These are phyloP conservation scores for Prunella vulgaris DNA, from an alignment of 257 asterid species.

Conservation along the genomic window DNA sequence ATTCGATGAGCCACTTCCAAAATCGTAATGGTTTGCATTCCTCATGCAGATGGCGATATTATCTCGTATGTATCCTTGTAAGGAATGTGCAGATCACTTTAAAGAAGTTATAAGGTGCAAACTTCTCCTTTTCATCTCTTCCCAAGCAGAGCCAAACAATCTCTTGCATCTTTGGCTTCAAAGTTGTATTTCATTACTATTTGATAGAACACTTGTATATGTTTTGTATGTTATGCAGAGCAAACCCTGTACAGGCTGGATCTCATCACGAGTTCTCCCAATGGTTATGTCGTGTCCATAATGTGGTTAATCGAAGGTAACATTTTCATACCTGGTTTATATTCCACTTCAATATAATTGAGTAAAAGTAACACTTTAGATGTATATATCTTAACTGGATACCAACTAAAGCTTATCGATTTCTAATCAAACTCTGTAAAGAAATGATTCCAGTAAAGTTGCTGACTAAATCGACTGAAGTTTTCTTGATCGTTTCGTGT, in stretches of 20 bases:
- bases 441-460: not conserved
- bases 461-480: not conserved
- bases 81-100: constrained; percentile 97
- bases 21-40: constrained; percentile 17
- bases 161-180: not conserved
- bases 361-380: not conserved
- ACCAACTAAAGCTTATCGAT: not conserved
- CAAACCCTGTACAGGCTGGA: constrained; percentile 75
- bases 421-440: not conserved
- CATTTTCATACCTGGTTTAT: not conserved
- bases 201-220: not conserved
- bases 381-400: not conserved
- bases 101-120: constrained; percentile 76
- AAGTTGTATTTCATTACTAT: not conserved
- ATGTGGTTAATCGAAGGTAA: constrained; percentile 91
- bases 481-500: constrained; percentile 6
- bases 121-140: not conserved
- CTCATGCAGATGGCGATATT: constrained; percentile 72
- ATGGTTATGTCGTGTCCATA: constrained; percentile 87
- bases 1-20: too few relatives aligned
- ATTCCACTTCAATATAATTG: not conserved
- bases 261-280: constrained; percentile 78
- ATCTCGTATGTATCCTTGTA: constrained; percentile 89
- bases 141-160: not conserved
- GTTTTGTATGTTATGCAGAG: constrained; percentile 37